phyloP scores from a whole-genome alignment of 371 early-diverging fungal genomes.

The Rhizopus arrhizus region DNA sequence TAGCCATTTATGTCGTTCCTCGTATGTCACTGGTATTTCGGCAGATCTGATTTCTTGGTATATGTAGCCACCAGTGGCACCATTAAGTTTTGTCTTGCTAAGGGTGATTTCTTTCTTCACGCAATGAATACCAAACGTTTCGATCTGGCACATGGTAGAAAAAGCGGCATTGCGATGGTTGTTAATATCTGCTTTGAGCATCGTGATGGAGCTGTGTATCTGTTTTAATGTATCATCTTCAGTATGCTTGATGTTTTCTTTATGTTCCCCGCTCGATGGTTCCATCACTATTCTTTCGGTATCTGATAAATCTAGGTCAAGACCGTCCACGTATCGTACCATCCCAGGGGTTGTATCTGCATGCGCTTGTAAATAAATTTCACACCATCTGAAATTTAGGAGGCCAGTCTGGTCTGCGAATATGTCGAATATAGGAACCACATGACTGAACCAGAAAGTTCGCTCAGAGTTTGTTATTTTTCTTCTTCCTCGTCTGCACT shows the following conservation, averaged over 20 bases:
- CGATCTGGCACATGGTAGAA: background rate
- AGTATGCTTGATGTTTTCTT: conserved; percentile 10
- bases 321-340: background rate
- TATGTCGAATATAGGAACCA: too few species aligned
- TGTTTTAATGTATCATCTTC: conserved; percentile 10
- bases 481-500: too few species aligned
- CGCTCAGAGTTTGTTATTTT: too few species aligned
- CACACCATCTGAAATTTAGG: too few species aligned
- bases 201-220: conserved; percentile 2
- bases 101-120: background rate
- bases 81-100: background rate
- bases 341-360: too few species aligned
- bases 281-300: conserved; percentile 13
- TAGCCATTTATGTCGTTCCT: conserved; percentile 1
- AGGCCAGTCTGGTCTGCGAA: too few species aligned
- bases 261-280: conserved; percentile 8
- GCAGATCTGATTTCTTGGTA: conserved; percentile 4
- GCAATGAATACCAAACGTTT: background rate
- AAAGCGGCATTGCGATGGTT: background rate
- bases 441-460: too few species aligned
- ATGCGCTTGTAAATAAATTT: too few species aligned
- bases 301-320: conserved; percentile 5
- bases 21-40: conserved; percentile 1
- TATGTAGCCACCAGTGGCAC: background rate
- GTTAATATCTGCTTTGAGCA: background rate